Base-by-base conservation (phyloP, 257 asterid species). In the Anisodus tanguticus region DNA sequence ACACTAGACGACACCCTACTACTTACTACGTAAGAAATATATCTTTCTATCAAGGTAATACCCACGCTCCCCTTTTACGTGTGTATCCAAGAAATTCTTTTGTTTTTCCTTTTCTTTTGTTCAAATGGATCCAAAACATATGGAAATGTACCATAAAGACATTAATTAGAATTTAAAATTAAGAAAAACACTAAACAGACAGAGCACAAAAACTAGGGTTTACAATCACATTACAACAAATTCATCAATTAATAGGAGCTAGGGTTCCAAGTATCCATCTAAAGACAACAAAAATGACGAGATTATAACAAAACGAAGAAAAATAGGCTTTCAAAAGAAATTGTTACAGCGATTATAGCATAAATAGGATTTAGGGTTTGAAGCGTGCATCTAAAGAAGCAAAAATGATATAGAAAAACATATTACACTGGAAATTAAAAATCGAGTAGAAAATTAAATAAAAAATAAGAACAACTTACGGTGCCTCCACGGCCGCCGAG, bases 401-500 rank as follows among this genome's bases (percentile, higher is more conserved):
- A 43, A 11, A 74, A 9, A 51, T 58, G 7, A 58, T 16, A 17
- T 58, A 6, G 22, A 51, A 66, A 31, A 8, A 8, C 58, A 37
- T n/a, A 2, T 17, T 6, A 59, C 47, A 49, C 15, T 63, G 17
- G 19, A 9, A 80, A 60, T 22, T 3, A 82, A 22, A 31, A 2
- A 67, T 22, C 53, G 22, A 68, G 8, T 31, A 31, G 35, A 6
- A 37, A 31, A 26, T 37, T 3, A 26, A 16, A 69, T 10, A 63
- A 70, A 58, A 9, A n/a, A 4, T 41, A 80, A 47, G n/a, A 77
- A 31, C 15, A 11, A 85, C 94, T 92, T 85, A 95, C 98, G 37
- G 95, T 83, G 90, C 97, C 98, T 17, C 98, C 97, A 76, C 99
- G 98, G 82, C 99, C 98, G 19, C 95, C 95, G 43, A 94, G 98